Conservation (phyloP, 1,284 basidiomycete species). For the Fomitopsis schrenkii region DNA sequence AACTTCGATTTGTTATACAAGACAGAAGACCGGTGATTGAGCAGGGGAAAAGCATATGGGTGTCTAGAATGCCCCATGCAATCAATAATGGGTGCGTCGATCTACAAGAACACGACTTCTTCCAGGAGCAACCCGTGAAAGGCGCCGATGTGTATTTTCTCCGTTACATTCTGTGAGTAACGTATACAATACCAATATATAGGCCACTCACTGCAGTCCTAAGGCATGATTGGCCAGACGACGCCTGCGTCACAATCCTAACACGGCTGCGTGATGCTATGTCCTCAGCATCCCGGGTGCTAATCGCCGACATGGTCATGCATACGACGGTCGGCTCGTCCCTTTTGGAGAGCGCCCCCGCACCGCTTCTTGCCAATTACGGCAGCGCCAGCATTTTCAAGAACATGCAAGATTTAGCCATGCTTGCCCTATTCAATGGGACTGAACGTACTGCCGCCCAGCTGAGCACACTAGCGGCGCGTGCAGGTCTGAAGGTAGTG, state of each 20-base stretch:
- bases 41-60: slow-evolving; percentile 9
- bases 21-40: slow-evolving; percentile 12
- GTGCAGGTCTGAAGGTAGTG: slow-evolving; percentile 7
- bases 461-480: slow-evolving; percentile 3
- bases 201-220: background rate
- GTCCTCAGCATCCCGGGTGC: slow-evolving; percentile 7
- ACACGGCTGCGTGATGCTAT: slow-evolving; percentile 7
- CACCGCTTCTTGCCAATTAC: slow-evolving; percentile 15
- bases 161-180: slow-evolving; percentile 23
- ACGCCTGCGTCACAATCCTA: slow-evolving; percentile 10
- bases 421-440: slow-evolving; percentile 9
- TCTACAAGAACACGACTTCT: slow-evolving; percentile 26
- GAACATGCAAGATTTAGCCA: slow-evolving; percentile 11
- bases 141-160: slow-evolving; percentile 26
- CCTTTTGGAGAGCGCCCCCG: slow-evolving; percentile 3
- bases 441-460: slow-evolving; percentile 12
- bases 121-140: slow-evolving; percentile 25
- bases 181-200: background rate
- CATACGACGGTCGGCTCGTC: slow-evolving; percentile 11
- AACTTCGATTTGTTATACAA: slow-evolving; percentile 19
- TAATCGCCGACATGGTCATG: slow-evolving; percentile 9
- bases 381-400: slow-evolving; percentile 6
- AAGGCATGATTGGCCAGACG: slow-evolving; percentile 17
- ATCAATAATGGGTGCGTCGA: slow-evolving; percentile 3
- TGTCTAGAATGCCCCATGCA: slow-evolving; percentile 6